phyloP scores from a whole-genome alignment of 805 yeast genomes.

The Suhomyces emberorum region DNA sequence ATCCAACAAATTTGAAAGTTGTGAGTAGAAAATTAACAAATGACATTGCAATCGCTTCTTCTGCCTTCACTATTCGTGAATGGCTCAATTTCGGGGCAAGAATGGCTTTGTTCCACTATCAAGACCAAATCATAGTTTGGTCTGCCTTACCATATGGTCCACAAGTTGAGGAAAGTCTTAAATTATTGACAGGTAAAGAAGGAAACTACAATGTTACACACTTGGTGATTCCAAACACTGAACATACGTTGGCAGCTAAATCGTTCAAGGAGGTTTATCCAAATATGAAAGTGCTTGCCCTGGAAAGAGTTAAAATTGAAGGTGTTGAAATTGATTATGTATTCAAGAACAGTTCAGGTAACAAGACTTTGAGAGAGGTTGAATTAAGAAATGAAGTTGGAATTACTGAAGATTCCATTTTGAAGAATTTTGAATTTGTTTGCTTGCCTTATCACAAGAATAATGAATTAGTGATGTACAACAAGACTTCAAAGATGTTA shows the following conservation, averaged over 20 bases:
- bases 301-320: constrained; percentile 38
- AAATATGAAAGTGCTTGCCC: constrained; percentile 50
- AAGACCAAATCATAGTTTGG: constrained; percentile 44
- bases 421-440: constrained; percentile 49
- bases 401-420: constrained; percentile 35
- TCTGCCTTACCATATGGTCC: constrained; percentile 55
- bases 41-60: constrained; percentile 32
- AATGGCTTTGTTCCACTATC: constrained; percentile 37
- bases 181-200: constrained; percentile 29
- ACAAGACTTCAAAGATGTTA: constrained; percentile 45
- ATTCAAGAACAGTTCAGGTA: constrained; percentile 33
- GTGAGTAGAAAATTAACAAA: constrained; percentile 29
- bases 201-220: constrained; percentile 41
- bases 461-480: constrained; percentile 54
- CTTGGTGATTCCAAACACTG: constrained; percentile 58
- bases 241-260: constrained; percentile 61
- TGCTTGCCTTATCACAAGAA: constrained; percentile 55
- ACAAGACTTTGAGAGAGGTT: constrained; percentile 24
- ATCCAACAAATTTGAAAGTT: constrained; percentile 33
- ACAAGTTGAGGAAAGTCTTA: constrained; percentile 40
- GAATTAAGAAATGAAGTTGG: constrained; percentile 26
- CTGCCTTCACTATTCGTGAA: constrained; percentile 31
- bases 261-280: constrained; percentile 52
- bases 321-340: constrained; percentile 34
- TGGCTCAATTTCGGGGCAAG: constrained; percentile 39